These are phyloP conservation scores for Ceratobasidium sp. DNA, from an alignment of 1,284 basidiomycete genomes.

Conservation along the genomic window DNA sequence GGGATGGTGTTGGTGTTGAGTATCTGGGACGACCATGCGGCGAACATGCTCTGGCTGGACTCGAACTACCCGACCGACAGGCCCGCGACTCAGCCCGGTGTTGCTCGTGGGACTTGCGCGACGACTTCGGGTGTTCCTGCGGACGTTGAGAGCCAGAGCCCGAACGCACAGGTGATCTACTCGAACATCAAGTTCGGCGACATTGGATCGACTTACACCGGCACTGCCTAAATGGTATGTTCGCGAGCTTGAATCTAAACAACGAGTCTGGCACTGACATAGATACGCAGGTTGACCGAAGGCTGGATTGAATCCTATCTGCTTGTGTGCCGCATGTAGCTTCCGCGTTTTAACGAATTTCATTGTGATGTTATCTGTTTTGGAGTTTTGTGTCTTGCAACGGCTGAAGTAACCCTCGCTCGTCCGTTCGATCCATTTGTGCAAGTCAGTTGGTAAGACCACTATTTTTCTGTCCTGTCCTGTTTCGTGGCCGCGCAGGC, in stretches of 20 bases:
- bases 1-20: slow-evolving; percentile 70
- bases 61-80: slow-evolving; percentile 64
- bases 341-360: slow-evolving; percentile 21
- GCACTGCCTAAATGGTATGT: slow-evolving; percentile 47
- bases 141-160: slow-evolving; percentile 59
- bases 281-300: not conserved
- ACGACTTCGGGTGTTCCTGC: slow-evolving; percentile 64
- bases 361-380: not conserved
- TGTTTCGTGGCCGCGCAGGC: too few species aligned
- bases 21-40: slow-evolving; percentile 70
- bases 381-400: too few species aligned
- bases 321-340: slow-evolving; percentile 14
- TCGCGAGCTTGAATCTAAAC: not conserved
- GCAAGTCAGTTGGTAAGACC: too few species aligned
- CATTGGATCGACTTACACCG: slow-evolving; percentile 65
- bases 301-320: not conserved
- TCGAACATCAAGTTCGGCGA: slow-evolving; percentile 71
- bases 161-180: slow-evolving; percentile 64
- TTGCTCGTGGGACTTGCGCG: slow-evolving; percentile 67
- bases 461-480: too few species aligned
- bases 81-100: slow-evolving; percentile 62
- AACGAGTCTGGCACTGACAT: not conserved
- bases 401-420: too few species aligned
- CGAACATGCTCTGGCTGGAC: slow-evolving; percentile 74
- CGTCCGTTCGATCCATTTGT: too few species aligned